These are phyloP conservation scores for Penicillium verhagenii DNA, from an alignment of 495 filamentous ascomycete species.

Conservation along the genomic window DNA sequence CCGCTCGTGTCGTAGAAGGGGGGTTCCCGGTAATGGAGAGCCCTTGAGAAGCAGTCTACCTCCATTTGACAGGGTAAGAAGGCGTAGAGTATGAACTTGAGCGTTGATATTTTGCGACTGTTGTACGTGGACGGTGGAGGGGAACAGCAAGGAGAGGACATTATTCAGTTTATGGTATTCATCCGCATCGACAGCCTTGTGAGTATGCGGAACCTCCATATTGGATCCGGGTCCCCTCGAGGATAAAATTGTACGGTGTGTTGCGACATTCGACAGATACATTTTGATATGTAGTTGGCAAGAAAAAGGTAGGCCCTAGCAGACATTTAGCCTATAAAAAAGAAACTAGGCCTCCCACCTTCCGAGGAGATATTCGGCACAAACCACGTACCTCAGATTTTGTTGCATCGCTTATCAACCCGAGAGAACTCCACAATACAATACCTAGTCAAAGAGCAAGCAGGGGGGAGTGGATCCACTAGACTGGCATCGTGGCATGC, in stretches of 20 bases:
- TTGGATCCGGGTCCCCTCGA: slow-evolving; percentile 7
- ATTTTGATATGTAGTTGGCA: slow-evolving; percentile 8
- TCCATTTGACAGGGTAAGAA: slow-evolving; percentile 54
- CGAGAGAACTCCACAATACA: slow-evolving; percentile 11
- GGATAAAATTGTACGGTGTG: not conserved
- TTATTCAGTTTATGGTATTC: slow-evolving; percentile 36
- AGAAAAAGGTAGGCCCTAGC: not conserved
- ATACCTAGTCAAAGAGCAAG: slow-evolving; percentile 1
- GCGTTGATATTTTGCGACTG: slow-evolving; percentile 43
- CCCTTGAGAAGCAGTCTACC: slow-evolving; percentile 52
- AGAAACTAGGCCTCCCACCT: not conserved
- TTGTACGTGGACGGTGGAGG: slow-evolving; percentile 39
- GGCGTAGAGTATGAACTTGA: slow-evolving; percentile 53
- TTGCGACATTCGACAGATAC: not conserved
- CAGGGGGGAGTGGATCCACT: slow-evolving; percentile 11
- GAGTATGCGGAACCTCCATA: slow-evolving; percentile 7
- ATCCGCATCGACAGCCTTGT: slow-evolving; percentile 16
- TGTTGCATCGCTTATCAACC: not conserved
- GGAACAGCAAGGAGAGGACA: slow-evolving; percentile 40
- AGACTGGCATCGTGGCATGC: slow-evolving; percentile 12
- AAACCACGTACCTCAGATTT: not conserved
- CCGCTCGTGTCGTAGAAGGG: slow-evolving; percentile 58
- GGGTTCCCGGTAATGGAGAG: slow-evolving; percentile 48
- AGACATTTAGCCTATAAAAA: not conserved
- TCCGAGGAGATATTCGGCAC: slow-evolving; percentile 4